phyloP scores from a whole-genome alignment of 169 alveolate species.

The Nephromyces sp. region DNA sequence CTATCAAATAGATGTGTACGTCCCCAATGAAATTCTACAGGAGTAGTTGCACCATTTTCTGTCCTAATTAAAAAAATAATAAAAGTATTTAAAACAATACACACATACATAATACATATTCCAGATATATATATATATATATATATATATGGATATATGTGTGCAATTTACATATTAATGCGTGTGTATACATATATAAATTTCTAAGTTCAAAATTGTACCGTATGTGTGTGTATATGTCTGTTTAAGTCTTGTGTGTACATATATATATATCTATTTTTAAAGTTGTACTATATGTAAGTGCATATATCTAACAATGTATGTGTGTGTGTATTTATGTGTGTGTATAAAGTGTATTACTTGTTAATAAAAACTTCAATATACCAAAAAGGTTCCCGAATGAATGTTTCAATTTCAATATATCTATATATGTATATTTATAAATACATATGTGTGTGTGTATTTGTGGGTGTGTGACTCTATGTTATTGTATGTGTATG shows the following conservation, averaged over 20 bases:
- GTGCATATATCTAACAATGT: slow-evolving; percentile 23
- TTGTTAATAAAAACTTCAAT: slow-evolving; percentile 56
- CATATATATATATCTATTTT: slow-evolving; percentile 30
- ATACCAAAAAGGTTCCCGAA: slow-evolving; percentile 83
- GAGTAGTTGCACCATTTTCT: background rate
- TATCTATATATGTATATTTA: slow-evolving; percentile 21
- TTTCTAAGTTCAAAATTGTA: slow-evolving; percentile 23
- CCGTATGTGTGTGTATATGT: slow-evolving; percentile 26
- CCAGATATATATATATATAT: background rate
- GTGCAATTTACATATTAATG: too few species aligned
- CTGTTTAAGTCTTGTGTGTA: too few species aligned
- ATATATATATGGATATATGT: background rate
- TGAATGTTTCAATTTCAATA: slow-evolving; percentile 74
- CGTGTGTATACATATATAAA: slow-evolving; percentile 16
- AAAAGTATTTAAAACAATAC: background rate
- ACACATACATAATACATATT: background rate
- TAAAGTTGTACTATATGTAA: slow-evolving; percentile 31
- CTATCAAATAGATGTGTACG: slow-evolving; percentile 59
- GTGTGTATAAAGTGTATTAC: background rate
- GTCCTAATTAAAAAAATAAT: background rate
- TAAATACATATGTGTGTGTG: background rate
- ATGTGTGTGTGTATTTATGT: background rate
- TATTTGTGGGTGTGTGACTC: background rate
- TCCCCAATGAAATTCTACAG: slow-evolving; percentile 49
- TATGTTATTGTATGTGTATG: background rate